These are phyloP conservation scores for Backusella circina DNA, from an alignment of 192 early-diverging fungal species.

Conservation along the genomic window DNA sequence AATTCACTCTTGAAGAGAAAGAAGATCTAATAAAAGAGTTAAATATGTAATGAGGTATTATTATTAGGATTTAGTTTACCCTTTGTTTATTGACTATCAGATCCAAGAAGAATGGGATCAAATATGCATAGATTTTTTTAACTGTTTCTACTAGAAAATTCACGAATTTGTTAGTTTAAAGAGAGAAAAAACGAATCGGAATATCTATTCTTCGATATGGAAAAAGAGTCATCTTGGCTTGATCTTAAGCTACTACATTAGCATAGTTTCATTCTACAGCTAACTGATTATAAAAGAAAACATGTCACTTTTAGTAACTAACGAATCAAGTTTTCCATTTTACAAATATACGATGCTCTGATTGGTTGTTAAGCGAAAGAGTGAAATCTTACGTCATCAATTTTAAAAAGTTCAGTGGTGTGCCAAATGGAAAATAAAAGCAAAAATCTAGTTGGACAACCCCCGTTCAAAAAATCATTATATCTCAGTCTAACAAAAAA, in stretches of 20 bases:
- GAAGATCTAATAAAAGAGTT: too few species aligned
- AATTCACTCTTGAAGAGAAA: too few species aligned
- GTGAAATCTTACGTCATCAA: neutral
- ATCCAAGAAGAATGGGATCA: neutral
- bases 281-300: neutral
- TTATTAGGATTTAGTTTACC: too few species aligned
- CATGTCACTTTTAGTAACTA: neutral
- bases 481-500: neutral
- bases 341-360: neutral
- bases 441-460: neutral
- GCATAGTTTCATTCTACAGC: neutral
- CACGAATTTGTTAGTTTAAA: neutral
- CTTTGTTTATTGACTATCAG: neutral
- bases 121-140: neutral
- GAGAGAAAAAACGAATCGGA: too few species aligned
- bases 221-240: neutral
- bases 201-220: neutral
- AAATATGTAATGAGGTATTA: too few species aligned
- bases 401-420: neutral
- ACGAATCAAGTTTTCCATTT: neutral
- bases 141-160: neutral
- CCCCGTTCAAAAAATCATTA: slow-evolving; percentile 2
- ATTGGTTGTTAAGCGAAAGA: neutral
- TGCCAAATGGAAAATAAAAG: neutral
- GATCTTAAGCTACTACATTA: neutral